These are phyloP conservation scores for Penicillium bovifimosum DNA, from an alignment of 495 filamentous ascomycete species.

Conservation along the genomic window DNA sequence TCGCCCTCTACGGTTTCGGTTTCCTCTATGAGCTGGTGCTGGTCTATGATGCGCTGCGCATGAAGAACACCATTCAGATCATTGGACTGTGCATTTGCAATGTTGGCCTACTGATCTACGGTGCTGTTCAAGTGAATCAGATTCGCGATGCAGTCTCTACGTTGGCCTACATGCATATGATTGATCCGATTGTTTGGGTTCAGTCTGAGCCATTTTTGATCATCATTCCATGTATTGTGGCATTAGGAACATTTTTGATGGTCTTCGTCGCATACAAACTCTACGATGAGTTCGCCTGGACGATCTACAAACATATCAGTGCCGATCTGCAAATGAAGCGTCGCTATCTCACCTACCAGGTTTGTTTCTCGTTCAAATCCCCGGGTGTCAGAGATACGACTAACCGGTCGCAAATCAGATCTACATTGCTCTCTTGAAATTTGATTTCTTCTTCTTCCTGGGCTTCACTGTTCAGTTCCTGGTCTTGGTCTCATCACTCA, in stretches of 20 bases:
- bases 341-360: slow-evolving; percentile 93
- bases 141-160: slow-evolving; percentile 62
- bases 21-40: slow-evolving; percentile 87
- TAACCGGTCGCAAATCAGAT: slow-evolving; percentile 56
- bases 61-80: slow-evolving; percentile 98
- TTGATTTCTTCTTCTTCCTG: slow-evolving; percentile 99
- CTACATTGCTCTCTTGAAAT: slow-evolving; percentile 95
- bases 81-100: slow-evolving; percentile 94
- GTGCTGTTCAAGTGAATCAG: slow-evolving; percentile 85
- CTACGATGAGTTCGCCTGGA: slow-evolving; percentile 98
- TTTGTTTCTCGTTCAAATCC: slow-evolving; percentile 32
- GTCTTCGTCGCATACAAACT: slow-evolving; percentile 82
- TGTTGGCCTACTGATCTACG: slow-evolving; percentile 82
- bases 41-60: slow-evolving; percentile 84
- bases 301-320: slow-evolving; percentile 98
- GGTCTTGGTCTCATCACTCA: slow-evolving; percentile 73
- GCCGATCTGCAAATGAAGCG: slow-evolving; percentile 96
- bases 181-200: slow-evolving; percentile 54
- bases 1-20: slow-evolving; percentile 95
- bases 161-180: slow-evolving; percentile 33
- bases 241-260: slow-evolving; percentile 65
- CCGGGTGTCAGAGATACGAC: neutral
- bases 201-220: slow-evolving; percentile 70
- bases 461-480: slow-evolving; percentile 97
- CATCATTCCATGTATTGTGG: slow-evolving; percentile 80